Conservation (phyloP, 1,284 basidiomycete genomes). For the Ceratobasidium sp. region DNA sequence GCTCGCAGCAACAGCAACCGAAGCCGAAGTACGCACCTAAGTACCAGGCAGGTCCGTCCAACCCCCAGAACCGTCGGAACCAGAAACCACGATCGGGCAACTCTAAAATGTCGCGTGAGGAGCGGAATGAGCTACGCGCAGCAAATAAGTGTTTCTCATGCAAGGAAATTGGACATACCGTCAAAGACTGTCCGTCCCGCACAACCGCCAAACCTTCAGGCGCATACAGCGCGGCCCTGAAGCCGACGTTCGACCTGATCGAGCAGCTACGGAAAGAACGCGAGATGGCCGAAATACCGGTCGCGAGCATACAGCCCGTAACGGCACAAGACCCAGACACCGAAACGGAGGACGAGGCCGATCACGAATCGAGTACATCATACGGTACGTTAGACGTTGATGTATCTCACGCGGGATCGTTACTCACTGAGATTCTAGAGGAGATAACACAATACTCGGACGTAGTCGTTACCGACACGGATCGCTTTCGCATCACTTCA, state of each 20-base stretch:
- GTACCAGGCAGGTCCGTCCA: background rate
- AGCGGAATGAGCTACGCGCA: conserved; percentile 38
- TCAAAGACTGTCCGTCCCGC: conserved; percentile 44
- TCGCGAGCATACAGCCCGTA: conserved; percentile 14
- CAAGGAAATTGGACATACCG: conserved; percentile 37
- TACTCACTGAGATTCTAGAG: conserved; percentile 5
- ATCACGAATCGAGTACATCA: background rate
- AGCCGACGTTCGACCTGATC: background rate
- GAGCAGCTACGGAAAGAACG: conserved; percentile 1
- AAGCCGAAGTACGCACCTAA: background rate
- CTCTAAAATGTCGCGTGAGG: background rate
- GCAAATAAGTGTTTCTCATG: conserved; percentile 45
- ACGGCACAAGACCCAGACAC: background rate
- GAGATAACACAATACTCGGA: background rate
- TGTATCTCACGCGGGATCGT: background rate
- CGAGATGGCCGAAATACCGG: background rate
- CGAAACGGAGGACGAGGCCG: background rate
- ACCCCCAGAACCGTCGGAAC: background rate
- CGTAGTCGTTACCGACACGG: background rate
- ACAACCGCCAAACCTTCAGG: conserved; percentile 11
- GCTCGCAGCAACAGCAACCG: background rate
- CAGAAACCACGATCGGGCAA: background rate
- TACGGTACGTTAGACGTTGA: background rate
- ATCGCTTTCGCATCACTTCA: background rate
- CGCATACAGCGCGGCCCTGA: background rate